Evolutionary conservation across 108 stramenopile genomes (phyloP).

Genomic region (Schizochytrium sp.): DNA sequence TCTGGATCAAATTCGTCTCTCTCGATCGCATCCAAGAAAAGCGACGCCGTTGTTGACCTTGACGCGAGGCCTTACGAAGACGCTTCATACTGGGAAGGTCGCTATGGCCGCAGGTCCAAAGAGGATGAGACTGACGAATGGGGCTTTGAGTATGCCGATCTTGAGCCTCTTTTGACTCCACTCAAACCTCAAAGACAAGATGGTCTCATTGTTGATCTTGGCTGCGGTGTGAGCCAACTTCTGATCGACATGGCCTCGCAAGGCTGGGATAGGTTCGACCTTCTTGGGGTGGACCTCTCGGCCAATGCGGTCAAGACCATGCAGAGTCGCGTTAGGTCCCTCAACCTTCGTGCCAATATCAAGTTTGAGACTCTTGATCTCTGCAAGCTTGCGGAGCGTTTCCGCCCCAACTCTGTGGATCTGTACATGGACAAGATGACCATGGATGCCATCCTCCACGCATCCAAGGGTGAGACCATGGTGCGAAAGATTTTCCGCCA

Average conservation of each 20-base stretch:
- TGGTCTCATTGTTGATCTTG: not conserved
- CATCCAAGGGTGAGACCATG: not conserved
- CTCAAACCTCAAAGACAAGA: not conserved
- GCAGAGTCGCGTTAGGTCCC: not conserved
- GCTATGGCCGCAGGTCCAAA: not conserved
- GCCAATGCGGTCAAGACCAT: not conserved
- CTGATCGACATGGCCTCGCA: constrained; percentile 11
- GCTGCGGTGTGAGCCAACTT: constrained; percentile 36
- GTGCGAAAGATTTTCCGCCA: not conserved
- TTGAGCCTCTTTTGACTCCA: not conserved
- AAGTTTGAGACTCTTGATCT: constrained; percentile 22
- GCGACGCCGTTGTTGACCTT: not conserved
- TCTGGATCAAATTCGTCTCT: not conserved
- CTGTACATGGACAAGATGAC: constrained; percentile 57
- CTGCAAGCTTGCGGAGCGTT: not conserved
- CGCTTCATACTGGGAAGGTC: not conserved
- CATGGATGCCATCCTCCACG: constrained; percentile 54
- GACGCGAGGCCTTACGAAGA: constrained; percentile 48
- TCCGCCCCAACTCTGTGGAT: not conserved
- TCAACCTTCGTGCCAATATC: not conserved
- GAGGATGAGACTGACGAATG: constrained; percentile 52
- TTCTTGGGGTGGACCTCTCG: constrained; percentile 43
- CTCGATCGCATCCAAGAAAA: not conserved
- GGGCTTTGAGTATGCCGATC: constrained; percentile 23
- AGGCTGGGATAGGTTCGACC: not conserved